Conservation (phyloP, 108 stramenopile genomes). For the Pseudonitzschia multiseries region DNA sequence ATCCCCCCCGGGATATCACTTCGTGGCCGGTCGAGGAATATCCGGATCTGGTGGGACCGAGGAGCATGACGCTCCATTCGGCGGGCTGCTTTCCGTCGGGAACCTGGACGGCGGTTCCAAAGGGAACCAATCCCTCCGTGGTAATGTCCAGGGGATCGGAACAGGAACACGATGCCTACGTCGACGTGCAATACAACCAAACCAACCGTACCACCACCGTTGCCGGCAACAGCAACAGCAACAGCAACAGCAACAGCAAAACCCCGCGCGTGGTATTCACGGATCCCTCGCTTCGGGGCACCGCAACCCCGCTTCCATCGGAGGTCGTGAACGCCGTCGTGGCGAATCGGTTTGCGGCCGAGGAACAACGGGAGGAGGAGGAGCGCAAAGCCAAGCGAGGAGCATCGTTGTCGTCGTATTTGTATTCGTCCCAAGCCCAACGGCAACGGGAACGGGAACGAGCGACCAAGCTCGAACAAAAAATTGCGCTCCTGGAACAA, state of each 20-base stretch:
- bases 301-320: slow-evolving; percentile 50
- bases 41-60: slow-evolving; percentile 43
- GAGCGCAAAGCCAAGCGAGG: background rate
- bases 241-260: background rate
- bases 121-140: slow-evolving; percentile 12
- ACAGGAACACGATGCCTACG: slow-evolving; percentile 24
- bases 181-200: slow-evolving; percentile 35
- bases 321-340: slow-evolving; percentile 64
- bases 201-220: background rate
- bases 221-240: background rate
- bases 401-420: slow-evolving; percentile 34
- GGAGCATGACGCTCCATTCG: slow-evolving; percentile 60
- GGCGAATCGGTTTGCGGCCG: slow-evolving; percentile 41
- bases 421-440: no score
- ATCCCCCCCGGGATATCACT: slow-evolving; percentile 64
- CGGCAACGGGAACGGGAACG: slow-evolving; percentile 32
- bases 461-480: slow-evolving; percentile 42
- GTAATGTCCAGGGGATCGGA: background rate
- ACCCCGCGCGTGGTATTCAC: slow-evolving; percentile 21
- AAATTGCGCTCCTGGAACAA: slow-evolving; percentile 46
- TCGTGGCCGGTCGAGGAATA: slow-evolving; percentile 37
- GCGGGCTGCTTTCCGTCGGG: slow-evolving; percentile 83
- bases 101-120: slow-evolving; percentile 44
- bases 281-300: slow-evolving; percentile 14
- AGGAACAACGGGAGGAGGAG: slow-evolving; percentile 10